A percentile compares a stretch with the other conserved stretches of the same genome.
Evolutionary conservation across 2,329 filamentous ascomycete species (phyloP).

Genomic region (Alternaria hordeiaustralica): DNA sequence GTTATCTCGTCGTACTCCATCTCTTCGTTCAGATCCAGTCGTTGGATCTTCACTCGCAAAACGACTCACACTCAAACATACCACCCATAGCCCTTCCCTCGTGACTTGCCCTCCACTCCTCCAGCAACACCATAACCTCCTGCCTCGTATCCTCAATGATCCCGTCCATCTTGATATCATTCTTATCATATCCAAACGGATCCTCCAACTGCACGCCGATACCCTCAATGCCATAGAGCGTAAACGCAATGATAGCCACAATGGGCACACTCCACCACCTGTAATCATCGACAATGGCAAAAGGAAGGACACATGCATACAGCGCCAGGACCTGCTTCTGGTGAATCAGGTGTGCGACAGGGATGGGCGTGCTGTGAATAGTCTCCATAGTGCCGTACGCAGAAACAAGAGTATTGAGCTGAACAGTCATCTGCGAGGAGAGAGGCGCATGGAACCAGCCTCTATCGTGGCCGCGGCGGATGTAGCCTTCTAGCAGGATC

Average conservation of each 20-base stretch:
- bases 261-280: conserved; percentile 68
- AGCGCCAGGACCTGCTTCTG: conserved; percentile 68
- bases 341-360: conserved; percentile 70
- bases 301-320: conserved; percentile 66
- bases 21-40: neutral
- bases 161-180: conserved; percentile 72
- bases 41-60: neutral
- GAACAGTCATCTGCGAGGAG: conserved; percentile 63
- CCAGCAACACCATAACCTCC: conserved; percentile 64
- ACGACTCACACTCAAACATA: conserved; percentile 38
- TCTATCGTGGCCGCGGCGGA: conserved; percentile 62
- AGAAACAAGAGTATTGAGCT: conserved; percentile 63
- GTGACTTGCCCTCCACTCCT: conserved; percentile 60
- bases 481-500: conserved; percentile 66
- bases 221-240: conserved; percentile 68
- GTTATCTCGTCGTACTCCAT: neutral
- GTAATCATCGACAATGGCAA: conserved; percentile 68
- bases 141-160: conserved; percentile 66
- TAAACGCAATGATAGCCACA: conserved; percentile 66
- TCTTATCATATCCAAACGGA: conserved; percentile 69
- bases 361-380: conserved; percentile 68
- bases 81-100: conserved; percentile 39
- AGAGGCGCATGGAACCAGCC: conserved; percentile 67
- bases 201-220: conserved; percentile 70
- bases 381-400: conserved; percentile 71